Evolutionary conservation across 352 stramenopile genomes (phyloP).

Genomic region (Phytophthora ohioensis): DNA sequence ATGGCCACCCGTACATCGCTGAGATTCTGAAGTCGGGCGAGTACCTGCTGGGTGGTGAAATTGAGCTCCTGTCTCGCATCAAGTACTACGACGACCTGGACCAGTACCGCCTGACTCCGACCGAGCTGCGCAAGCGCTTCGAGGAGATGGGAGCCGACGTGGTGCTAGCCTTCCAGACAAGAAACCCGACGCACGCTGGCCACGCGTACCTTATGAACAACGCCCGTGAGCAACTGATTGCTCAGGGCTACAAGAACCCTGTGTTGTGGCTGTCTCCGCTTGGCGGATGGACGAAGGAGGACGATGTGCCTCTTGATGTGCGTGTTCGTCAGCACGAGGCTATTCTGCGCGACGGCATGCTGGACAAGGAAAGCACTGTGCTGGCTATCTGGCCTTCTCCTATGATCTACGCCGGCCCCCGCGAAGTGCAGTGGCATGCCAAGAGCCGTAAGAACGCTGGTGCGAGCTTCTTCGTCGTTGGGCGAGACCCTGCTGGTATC

Average conservation of each 20-base stretch:
- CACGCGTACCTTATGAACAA: slow-evolving; percentile 99
- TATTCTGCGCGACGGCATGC: slow-evolving; percentile 92
- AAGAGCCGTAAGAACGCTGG: slow-evolving; percentile 97
- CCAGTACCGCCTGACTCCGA: slow-evolving; percentile 95
- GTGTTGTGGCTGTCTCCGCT: slow-evolving; percentile 98
- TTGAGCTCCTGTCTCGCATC: slow-evolving; percentile 96
- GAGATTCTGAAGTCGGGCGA: slow-evolving; percentile 96
- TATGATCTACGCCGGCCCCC: slow-evolving; percentile 99
- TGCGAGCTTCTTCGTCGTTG: slow-evolving; percentile 98
- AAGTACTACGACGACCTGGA: slow-evolving; percentile 98
- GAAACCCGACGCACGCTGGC: slow-evolving; percentile 97
- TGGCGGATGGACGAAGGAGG: slow-evolving; percentile 98
- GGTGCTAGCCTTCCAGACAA: slow-evolving; percentile 98
- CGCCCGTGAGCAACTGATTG: slow-evolving; percentile 94
- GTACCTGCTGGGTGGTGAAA: slow-evolving; percentile 96
- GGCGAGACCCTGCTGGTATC: slow-evolving; percentile 97
- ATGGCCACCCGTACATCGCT: slow-evolving; percentile 96
- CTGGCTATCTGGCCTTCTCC: slow-evolving; percentile 98
- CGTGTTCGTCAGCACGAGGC: slow-evolving; percentile 97
- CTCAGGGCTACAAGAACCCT: slow-evolving; percentile 95
- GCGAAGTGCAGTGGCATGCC: slow-evolving; percentile 98
- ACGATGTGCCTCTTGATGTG: slow-evolving; percentile 98
- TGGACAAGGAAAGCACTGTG: slow-evolving; percentile 97
- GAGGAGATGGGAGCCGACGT: slow-evolving; percentile 96
- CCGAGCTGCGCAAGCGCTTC: slow-evolving; percentile 95